phyloP scores from a whole-genome alignment of 352 stramenopile species.

The Pythium folliculosum region DNA sequence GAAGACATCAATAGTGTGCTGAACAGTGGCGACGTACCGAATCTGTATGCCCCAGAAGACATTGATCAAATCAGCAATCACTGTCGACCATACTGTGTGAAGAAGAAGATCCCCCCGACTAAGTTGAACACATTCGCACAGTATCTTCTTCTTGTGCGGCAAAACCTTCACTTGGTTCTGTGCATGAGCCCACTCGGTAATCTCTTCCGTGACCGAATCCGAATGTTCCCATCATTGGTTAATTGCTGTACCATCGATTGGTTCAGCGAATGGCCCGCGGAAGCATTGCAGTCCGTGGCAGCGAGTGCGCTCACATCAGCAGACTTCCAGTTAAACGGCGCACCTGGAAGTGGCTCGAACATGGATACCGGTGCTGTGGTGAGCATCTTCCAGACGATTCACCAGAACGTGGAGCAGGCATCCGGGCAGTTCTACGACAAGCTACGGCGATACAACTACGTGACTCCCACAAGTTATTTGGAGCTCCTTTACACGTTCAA shows the following conservation, averaged over 20 bases:
- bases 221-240: conserved; percentile 89
- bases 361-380: conserved; percentile 57
- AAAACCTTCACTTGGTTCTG: conserved; percentile 92
- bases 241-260: conserved; percentile 91
- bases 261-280: conserved; percentile 87
- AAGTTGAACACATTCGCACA: conserved; percentile 95
- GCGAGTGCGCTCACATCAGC: conserved; percentile 56
- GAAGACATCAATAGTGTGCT: conserved; percentile 96
- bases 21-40: conserved; percentile 94
- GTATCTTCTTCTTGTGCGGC: conserved; percentile 91
- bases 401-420: conserved; percentile 88
- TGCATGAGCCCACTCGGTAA: conserved; percentile 92
- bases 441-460: conserved; percentile 91
- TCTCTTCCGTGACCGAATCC: conserved; percentile 91
- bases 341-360: conserved; percentile 32
- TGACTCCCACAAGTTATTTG: conserved; percentile 93
- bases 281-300: conserved; percentile 82
- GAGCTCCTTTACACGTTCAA: conserved; percentile 94
- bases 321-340: conserved; percentile 61
- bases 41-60: conserved; percentile 92
- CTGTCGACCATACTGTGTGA: conserved; percentile 89
- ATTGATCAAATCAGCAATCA: conserved; percentile 91
- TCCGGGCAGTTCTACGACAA: conserved; percentile 87
- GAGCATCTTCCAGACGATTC: conserved; percentile 84
- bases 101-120: conserved; percentile 89